phyloP scores from a whole-genome alignment of 176 grass and related monocot genomes.

The Oryza meridionalis region DNA sequence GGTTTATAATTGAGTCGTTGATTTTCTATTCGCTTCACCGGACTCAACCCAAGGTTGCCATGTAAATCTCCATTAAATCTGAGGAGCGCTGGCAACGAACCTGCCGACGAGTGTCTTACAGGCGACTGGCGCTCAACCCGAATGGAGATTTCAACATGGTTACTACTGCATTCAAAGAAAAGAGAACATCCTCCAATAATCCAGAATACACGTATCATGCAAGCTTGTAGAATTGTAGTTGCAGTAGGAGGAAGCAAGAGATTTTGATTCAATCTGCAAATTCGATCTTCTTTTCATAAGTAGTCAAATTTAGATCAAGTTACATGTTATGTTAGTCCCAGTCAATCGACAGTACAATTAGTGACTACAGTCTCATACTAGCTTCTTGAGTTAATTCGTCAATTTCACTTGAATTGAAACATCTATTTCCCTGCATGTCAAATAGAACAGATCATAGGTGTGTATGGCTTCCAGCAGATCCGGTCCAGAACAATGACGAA shows the following conservation, averaged over 20 bases:
- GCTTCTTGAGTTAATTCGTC: not conserved
- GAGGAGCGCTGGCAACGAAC: too few relatives aligned
- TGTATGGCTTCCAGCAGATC: conserved; percentile 58
- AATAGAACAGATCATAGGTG: conserved; percentile 52
- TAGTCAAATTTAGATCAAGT: not conserved
- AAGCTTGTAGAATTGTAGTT: too few relatives aligned
- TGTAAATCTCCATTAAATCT: too few relatives aligned
- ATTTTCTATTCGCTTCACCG: too few relatives aligned
- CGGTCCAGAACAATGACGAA: conserved; percentile 77
- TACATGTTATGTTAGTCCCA: not conserved
- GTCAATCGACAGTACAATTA: not conserved
- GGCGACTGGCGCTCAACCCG: too few relatives aligned
- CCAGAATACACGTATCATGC: too few relatives aligned
- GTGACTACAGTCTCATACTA: not conserved
- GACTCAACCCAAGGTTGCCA: too few relatives aligned
- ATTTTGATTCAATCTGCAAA: not conserved
- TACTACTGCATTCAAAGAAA: too few relatives aligned
- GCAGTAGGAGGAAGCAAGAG: not conserved
- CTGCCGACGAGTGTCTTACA: too few relatives aligned
- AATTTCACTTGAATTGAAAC: not conserved
- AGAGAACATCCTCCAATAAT: too few relatives aligned
- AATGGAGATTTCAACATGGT: too few relatives aligned
- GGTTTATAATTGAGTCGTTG: too few relatives aligned
- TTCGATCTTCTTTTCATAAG: not conserved
- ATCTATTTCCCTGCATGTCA: not conserved